Conservation (phyloP, 2,329 filamentous ascomycete genomes). For the Pyrenochaeta sp. region DNA sequence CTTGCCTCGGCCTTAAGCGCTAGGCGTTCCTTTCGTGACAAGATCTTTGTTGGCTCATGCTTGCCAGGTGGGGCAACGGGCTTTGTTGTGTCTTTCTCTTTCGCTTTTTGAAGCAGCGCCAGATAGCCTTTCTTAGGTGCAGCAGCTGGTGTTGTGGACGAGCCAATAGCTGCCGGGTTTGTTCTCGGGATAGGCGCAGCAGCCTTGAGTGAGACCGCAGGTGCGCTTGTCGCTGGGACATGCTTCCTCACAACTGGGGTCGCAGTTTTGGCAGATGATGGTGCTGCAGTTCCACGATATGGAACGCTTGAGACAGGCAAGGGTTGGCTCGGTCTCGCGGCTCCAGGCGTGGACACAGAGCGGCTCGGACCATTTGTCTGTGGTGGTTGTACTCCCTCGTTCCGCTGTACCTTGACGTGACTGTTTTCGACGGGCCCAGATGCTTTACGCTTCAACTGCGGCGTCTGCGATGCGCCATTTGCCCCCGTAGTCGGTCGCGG, state of each 20-base stretch:
- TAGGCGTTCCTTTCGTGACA: slow-evolving; percentile 64
- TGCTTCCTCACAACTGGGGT: slow-evolving; percentile 36
- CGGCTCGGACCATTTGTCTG: slow-evolving; percentile 36
- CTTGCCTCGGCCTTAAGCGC: slow-evolving; percentile 57
- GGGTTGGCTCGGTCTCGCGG: slow-evolving; percentile 31
- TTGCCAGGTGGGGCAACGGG: slow-evolving; percentile 72
- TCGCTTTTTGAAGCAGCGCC: slow-evolving; percentile 76
- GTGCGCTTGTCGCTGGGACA: slow-evolving; percentile 19
- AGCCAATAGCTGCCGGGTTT: slow-evolving; percentile 23
- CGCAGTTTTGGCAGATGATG: slow-evolving; percentile 32
- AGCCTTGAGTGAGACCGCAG: slow-evolving; percentile 26
- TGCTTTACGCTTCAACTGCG: slow-evolving; percentile 53
- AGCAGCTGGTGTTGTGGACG: slow-evolving; percentile 38
- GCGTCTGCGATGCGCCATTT: slow-evolving; percentile 43
- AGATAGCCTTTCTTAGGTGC: slow-evolving; percentile 76
- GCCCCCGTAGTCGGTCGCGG: slow-evolving; percentile 34
- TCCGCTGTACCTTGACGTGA: slow-evolving; percentile 45
- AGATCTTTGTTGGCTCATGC: slow-evolving; percentile 75
- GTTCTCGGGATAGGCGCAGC: slow-evolving; percentile 31
- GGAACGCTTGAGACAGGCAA: slow-evolving; percentile 36
- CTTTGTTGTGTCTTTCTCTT: slow-evolving; percentile 62
- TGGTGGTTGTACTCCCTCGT: slow-evolving; percentile 34
- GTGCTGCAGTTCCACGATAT: slow-evolving; percentile 50
- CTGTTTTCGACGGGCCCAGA: slow-evolving; percentile 42
- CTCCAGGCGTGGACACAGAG: slow-evolving; percentile 30